Evolutionary conservation across 169 alveolate genomes (phyloP).

Genomic region (Eimeria sp.): DNA sequence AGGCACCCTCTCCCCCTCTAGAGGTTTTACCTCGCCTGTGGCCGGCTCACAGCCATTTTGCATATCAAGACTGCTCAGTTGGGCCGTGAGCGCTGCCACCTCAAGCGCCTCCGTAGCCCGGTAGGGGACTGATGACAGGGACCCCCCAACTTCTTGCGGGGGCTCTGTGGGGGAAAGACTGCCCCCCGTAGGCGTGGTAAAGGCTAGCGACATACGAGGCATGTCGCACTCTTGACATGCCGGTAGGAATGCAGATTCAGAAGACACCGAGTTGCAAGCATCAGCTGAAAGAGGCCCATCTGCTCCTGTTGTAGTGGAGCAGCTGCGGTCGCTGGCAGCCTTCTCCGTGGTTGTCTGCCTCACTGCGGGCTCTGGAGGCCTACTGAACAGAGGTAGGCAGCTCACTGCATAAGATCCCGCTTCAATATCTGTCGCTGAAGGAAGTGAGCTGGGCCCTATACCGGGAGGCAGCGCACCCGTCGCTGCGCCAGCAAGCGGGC

Average conservation of each 20-base stretch:
- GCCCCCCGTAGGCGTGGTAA: constrained; percentile 30
- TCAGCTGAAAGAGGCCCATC: constrained; percentile 63
- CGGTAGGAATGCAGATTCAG: constrained; percentile 35
- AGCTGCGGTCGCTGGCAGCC: constrained; percentile 67
- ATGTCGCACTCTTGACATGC: constrained; percentile 3
- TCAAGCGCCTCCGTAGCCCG: constrained; percentile 9
- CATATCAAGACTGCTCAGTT: constrained; percentile 10
- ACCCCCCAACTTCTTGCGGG: constrained; percentile 7
- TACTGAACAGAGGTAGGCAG: constrained; percentile 30
- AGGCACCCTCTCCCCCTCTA: not conserved
- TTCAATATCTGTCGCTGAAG: constrained; percentile 23
- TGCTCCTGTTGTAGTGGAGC: constrained; percentile 55
- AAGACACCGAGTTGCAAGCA: constrained; percentile 19
- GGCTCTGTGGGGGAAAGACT: constrained; percentile 14
- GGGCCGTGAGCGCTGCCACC: constrained; percentile 45
- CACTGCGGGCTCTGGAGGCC: constrained; percentile 37
- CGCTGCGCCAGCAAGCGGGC: constrained; percentile 36
- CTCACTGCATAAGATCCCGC: constrained; percentile 23
- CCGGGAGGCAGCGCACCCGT: constrained; percentile 16
- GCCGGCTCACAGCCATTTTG: constrained; percentile 31
- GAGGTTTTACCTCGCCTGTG: constrained; percentile 1
- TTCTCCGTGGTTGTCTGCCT: constrained; percentile 37
- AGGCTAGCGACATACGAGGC: constrained; percentile 51
- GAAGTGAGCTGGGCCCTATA: constrained; percentile 26
- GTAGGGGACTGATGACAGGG: not conserved